These are phyloP conservation scores for Meredithiella fracta DNA, from an alignment of 2,329 filamentous ascomycete genomes.

Conservation along the genomic window DNA sequence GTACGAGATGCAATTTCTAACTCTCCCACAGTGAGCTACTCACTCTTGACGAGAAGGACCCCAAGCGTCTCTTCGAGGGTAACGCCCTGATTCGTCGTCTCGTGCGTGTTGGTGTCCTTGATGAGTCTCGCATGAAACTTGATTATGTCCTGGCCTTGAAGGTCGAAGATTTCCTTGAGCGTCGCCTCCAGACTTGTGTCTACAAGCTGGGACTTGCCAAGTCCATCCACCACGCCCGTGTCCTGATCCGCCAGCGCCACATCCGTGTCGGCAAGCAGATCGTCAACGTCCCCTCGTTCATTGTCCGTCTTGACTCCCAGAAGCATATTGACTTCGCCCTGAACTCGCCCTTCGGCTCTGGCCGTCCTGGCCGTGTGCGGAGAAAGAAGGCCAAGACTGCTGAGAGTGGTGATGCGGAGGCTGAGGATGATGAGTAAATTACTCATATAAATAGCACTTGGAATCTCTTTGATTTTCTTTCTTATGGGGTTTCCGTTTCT, in stretches of 20 bases:
- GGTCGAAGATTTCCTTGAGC: constrained; percentile 99
- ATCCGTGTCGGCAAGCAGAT: constrained; percentile 99
- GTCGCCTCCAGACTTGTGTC: constrained; percentile 97
- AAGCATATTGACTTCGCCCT: constrained; percentile 99
- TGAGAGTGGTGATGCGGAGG: constrained; percentile 65
- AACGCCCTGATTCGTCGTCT: constrained; percentile 99
- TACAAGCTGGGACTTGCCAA: constrained; percentile 99
- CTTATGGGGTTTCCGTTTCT: constrained; percentile 9
- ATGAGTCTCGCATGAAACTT: constrained; percentile 99
- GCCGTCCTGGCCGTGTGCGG: constrained; percentile 89
- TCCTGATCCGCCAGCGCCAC: constrained; percentile 98
- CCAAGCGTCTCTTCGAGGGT: constrained; percentile 99
- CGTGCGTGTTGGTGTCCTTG: constrained; percentile 97
- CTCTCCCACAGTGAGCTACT: constrained; percentile 68
- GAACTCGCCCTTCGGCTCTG: constrained; percentile 93
- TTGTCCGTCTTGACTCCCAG: constrained; percentile 99
- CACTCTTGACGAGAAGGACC: constrained; percentile 99
- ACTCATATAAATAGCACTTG: constrained; percentile 15
- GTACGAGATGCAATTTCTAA: constrained; percentile 6
- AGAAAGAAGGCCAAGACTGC: constrained; percentile 99
- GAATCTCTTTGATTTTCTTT: constrained; percentile 6
- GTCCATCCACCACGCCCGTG: constrained; percentile 99
- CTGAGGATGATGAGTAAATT: constrained; percentile 67
- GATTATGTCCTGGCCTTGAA: constrained; percentile 99
- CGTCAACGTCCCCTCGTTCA: constrained; percentile 98